A percentile compares a stretch with the other conserved stretches of the same genome.
phyloP scores from a whole-genome alignment of 23 red algal species.

The Gracilaria domingensis region DNA sequence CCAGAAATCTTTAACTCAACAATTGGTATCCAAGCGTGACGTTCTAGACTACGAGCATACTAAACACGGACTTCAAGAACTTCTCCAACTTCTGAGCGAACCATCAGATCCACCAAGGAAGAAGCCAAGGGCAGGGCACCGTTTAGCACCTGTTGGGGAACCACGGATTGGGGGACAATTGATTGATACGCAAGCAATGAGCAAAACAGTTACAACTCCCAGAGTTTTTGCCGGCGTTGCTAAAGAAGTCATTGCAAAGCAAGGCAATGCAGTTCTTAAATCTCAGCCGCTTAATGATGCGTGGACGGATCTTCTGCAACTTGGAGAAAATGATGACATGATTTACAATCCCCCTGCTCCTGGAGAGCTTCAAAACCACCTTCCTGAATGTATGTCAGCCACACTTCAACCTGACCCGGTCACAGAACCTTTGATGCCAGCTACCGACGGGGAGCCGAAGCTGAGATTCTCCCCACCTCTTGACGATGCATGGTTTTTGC shows the following conservation, averaged over 20 bases:
- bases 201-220: background rate
- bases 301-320: background rate
- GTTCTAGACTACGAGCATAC: background rate
- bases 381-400: background rate
- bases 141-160: background rate
- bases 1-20: background rate
- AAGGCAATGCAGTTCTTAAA: background rate
- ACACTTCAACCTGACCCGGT: background rate
- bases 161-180: background rate
- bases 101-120: background rate
- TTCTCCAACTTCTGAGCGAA: slow-evolving; percentile 1
- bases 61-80: slow-evolving; percentile 6
- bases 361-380: background rate
- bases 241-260: background rate
- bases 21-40: background rate
- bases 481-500: slow-evolving; percentile 3
- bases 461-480: background rate
- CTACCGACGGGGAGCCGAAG: background rate
- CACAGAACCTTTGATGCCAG: too few species aligned
- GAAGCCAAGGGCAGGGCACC: background rate
- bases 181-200: background rate
- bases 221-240: too few species aligned
- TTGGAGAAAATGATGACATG: background rate
- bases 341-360: background rate
- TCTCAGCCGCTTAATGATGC: background rate